Conservation (phyloP, 768 basidiomycete genomes). For the Clitopilus hobsonii region DNA sequence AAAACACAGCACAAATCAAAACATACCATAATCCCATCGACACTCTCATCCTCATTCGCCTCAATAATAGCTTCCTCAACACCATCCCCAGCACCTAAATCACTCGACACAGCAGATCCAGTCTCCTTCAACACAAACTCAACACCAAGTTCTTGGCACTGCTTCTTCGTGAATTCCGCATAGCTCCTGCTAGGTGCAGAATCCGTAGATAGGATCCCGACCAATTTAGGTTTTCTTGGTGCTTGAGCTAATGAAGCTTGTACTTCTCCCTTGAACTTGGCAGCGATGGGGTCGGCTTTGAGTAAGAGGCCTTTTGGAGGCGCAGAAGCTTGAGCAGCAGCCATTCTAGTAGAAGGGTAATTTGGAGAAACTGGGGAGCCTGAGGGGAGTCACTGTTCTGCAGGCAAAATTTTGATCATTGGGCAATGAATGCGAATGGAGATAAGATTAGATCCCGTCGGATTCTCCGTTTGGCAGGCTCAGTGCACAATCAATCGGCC, state of each 20-base stretch:
- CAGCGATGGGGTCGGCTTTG: conserved; percentile 74
- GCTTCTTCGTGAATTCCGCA: conserved; percentile 87
- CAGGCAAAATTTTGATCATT: not conserved
- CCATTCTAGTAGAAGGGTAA: not conserved
- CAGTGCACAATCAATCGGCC: not conserved
- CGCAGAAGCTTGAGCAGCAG: not conserved
- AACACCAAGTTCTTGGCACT: conserved; percentile 86
- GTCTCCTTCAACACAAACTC: conserved; percentile 76
- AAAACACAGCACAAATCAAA: conserved; percentile 1
- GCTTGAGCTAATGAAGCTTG: conserved; percentile 34
- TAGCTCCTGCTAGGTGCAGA: conserved; percentile 78
- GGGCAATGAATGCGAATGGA: not conserved
- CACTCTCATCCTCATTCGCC: conserved; percentile 80
- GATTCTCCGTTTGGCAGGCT: not conserved
- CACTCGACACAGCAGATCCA: conserved; percentile 54
- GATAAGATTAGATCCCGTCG: not conserved
- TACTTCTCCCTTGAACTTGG: conserved; percentile 68
- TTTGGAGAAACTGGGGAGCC: not conserved
- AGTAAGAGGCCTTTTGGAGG: conserved; percentile 62
- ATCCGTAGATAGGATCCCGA: conserved; percentile 88
- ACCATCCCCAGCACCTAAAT: conserved; percentile 74
- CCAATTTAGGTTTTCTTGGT: conserved; percentile 60
- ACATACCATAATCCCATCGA: conserved; percentile 94
- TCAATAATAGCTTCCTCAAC: conserved; percentile 96
- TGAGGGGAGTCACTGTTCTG: not conserved